These are phyloP conservation scores for Blastocrithidia nonstop DNA, from an alignment of 208 protist species.

Conservation along the genomic window DNA sequence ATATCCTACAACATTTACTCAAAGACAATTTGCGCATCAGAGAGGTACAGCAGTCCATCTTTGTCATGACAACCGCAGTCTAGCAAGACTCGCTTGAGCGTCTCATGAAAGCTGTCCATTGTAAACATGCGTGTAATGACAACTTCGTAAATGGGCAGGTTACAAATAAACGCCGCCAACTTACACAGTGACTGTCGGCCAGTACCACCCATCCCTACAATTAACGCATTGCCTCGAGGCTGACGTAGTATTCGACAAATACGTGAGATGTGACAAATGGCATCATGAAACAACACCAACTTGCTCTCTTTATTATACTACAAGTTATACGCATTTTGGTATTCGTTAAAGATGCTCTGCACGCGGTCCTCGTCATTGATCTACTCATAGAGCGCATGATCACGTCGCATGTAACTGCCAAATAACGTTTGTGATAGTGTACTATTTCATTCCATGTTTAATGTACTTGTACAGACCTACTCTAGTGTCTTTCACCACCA, in stretches of 20 bases:
- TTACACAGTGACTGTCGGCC: conserved; percentile 92
- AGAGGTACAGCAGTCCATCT: conserved; percentile 89
- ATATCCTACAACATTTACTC: conserved; percentile 96
- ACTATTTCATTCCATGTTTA: conserved; percentile 57
- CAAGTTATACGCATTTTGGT: conserved; percentile 88
- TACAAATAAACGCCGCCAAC: conserved; percentile 88
- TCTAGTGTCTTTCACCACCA: conserved; percentile 85
- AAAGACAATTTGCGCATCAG: conserved; percentile 90
- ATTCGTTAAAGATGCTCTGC: conserved; percentile 51
- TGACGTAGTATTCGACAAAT: conserved; percentile 94
- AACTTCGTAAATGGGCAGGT: conserved; percentile 80
- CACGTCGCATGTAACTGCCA: conserved; percentile 86
- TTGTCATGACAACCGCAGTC: conserved; percentile 76
- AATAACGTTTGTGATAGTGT: conserved; percentile 63
- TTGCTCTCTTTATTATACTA: conserved; percentile 80
- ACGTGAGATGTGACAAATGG: conserved; percentile 89
- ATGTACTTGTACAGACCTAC: conserved; percentile 29
- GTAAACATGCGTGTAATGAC: conserved; percentile 85
- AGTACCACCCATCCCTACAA: conserved; percentile 95
- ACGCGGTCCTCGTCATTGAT: conserved; percentile 29
- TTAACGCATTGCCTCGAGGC: conserved; percentile 91
- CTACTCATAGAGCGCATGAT: conserved; percentile 73
- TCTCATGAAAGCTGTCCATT: conserved; percentile 89
- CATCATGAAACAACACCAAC: conserved; percentile 96
- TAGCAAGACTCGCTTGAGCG: conserved; percentile 82